These are phyloP conservation scores for Solanum microdontum DNA, from an alignment of 257 asterid genomes.

Conservation along the genomic window DNA sequence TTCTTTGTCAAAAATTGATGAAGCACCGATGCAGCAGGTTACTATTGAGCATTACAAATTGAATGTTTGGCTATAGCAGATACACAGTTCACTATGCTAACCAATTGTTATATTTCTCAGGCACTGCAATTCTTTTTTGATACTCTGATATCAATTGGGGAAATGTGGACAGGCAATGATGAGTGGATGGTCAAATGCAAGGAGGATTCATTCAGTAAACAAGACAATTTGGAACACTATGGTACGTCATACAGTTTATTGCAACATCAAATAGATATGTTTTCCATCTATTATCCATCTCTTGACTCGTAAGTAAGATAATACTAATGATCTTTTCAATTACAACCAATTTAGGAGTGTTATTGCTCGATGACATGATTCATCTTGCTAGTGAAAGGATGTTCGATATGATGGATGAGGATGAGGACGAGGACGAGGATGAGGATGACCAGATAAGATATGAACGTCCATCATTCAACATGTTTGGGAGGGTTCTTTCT, in stretches of 20 bases:
- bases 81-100: not conserved
- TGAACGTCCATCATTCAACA: slow-evolving; percentile 26
- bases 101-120: slow-evolving; percentile 21
- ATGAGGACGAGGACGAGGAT: slow-evolving; percentile 30
- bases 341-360: slow-evolving; percentile 28
- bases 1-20: slow-evolving; percentile 29
- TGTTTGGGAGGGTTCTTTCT: slow-evolving; percentile 37
- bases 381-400: slow-evolving; percentile 58
- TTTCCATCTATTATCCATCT: not conserved
- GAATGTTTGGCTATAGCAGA: not conserved
- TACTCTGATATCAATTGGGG: slow-evolving; percentile 59
- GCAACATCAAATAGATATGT: slow-evolving; percentile 15
- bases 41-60: not conserved
- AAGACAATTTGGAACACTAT: slow-evolving; percentile 38
- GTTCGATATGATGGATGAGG: slow-evolving; percentile 60
- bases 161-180: slow-evolving; percentile 55
- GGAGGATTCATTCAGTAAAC: slow-evolving; percentile 22
- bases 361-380: slow-evolving; percentile 58
- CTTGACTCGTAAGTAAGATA: not conserved
- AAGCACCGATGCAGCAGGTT: slow-evolving; percentile 54
- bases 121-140: slow-evolving; percentile 46
- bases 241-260: slow-evolving; percentile 9
- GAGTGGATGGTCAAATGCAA: slow-evolving; percentile 61
- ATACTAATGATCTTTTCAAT: not conserved
- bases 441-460: slow-evolving; percentile 39